Evolutionary conservation across 768 basidiomycete species (phyloP).

Genomic region (Ephemerocybe angulata): DNA sequence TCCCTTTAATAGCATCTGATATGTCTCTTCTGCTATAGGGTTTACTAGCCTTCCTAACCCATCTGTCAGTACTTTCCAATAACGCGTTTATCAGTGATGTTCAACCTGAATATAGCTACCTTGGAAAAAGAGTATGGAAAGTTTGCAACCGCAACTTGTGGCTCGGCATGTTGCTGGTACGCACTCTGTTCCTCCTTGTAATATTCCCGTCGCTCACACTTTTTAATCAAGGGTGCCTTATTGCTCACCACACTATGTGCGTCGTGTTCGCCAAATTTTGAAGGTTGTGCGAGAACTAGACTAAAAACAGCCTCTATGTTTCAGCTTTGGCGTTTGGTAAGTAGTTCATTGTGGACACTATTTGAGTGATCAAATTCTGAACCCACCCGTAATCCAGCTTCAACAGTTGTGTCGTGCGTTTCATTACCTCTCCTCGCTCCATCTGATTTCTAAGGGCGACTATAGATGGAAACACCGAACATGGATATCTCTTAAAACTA

Average conservation of each 20-base stretch:
- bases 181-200: neutral
- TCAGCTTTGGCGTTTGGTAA: neutral
- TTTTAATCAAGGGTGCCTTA: no score
- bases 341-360: slow-evolving; percentile 4
- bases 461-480: neutral
- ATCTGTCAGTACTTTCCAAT: slow-evolving; percentile 3
- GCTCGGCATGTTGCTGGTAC: slow-evolving; percentile 7
- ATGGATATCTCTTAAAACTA: neutral
- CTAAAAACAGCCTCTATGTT: neutral
- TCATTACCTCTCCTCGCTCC: neutral
- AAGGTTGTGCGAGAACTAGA: no score
- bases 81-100: neutral
- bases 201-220: neutral
- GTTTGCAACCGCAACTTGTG: slow-evolving; percentile 13
- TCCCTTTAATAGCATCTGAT: neutral
- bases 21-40: slow-evolving; percentile 1
- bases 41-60: slow-evolving; percentile 11
- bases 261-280: no score
- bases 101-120: slow-evolving; percentile 5
- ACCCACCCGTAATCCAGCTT: slow-evolving; percentile 1
- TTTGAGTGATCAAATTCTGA: neutral
- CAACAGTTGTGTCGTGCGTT: slow-evolving; percentile 9
- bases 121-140: slow-evolving; percentile 15
- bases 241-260: no score
- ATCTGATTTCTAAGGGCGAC: neutral